Evolutionary conservation across 2,329 filamentous ascomycete genomes (phyloP).

Genomic region (Epichloe bromicola): DNA sequence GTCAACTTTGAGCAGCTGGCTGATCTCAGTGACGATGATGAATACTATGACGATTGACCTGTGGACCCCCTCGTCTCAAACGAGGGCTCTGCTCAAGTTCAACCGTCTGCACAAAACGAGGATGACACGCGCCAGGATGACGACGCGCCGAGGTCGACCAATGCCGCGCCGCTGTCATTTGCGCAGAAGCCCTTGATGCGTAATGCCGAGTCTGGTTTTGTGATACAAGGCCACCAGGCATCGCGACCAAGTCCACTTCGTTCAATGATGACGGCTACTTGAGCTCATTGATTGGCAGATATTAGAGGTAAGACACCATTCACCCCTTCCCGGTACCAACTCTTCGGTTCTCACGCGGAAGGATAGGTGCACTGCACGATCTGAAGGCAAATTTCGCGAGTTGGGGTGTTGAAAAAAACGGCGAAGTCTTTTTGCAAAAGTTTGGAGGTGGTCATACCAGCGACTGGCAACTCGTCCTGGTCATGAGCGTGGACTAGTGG

Average conservation of each 20-base stretch:
- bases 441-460: not conserved
- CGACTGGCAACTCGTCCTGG: not conserved
- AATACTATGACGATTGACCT: slow-evolving; percentile 92
- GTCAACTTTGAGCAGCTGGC: slow-evolving; percentile 99
- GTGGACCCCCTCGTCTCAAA: slow-evolving; percentile 71
- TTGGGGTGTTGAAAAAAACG: slow-evolving; percentile 2
- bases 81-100: slow-evolving; percentile 70
- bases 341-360: slow-evolving; percentile 2
- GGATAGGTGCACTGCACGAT: slow-evolving; percentile 2
- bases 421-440: not conserved
- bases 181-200: slow-evolving; percentile 35
- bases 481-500: not conserved
- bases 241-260: slow-evolving; percentile 55
- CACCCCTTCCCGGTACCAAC: not conserved
- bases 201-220: slow-evolving; percentile 31
- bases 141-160: slow-evolving; percentile 28
- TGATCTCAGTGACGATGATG: slow-evolving; percentile 86
- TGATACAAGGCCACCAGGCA: slow-evolving; percentile 34
- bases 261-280: slow-evolving; percentile 52
- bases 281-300: slow-evolving; percentile 26
- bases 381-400: slow-evolving; percentile 4
- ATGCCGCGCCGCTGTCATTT: slow-evolving; percentile 31
- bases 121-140: slow-evolving; percentile 27
- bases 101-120: slow-evolving; percentile 30
- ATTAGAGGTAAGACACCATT: slow-evolving; percentile 15